Evolutionary conservation across 176 grass and related monocot species (phyloP).

Genomic region (Oryza longistaminata): DNA sequence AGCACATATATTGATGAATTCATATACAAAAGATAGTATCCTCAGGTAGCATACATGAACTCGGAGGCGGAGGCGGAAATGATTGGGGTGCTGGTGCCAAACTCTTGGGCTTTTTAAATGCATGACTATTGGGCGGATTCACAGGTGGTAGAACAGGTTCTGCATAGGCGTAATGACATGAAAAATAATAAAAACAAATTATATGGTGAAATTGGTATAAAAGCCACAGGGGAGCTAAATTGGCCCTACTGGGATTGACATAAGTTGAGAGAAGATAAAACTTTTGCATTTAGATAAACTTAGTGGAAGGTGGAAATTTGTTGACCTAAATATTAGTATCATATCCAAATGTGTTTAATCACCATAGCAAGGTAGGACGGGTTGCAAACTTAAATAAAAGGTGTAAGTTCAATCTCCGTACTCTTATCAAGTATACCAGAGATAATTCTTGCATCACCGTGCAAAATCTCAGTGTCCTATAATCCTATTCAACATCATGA

Average conservation of each 20-base stretch:
- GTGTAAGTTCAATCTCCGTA: slow-evolving; percentile 11
- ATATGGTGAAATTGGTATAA: not conserved
- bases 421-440: slow-evolving; percentile 30
- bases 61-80: slow-evolving; percentile 64
- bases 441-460: not conserved
- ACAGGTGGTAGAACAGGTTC: slow-evolving; percentile 48
- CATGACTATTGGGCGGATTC: slow-evolving; percentile 37
- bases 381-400: slow-evolving; percentile 1
- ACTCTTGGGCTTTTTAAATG: slow-evolving; percentile 43
- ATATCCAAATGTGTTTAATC: slow-evolving; percentile 13
- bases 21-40: slow-evolving; percentile 32
- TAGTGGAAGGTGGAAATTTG: slow-evolving; percentile 43
- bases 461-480: not conserved
- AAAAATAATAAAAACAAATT: not conserved
- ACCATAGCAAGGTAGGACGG: not conserved
- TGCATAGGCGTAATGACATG: slow-evolving; percentile 46
- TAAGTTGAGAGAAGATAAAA: slow-evolving; percentile 13
- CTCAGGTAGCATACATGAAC: slow-evolving; percentile 54
- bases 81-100: slow-evolving; percentile 49
- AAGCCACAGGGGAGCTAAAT: not conserved
- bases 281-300: slow-evolving; percentile 34
- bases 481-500: not conserved
- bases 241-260: not conserved
- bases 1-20: slow-evolving; percentile 19
- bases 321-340: slow-evolving; percentile 21